Evolutionary conservation across 2,329 filamentous ascomycete species (phyloP), one percentile per base, ranked within the genome.

Genomic region (Monilinia fructigena): DNA sequence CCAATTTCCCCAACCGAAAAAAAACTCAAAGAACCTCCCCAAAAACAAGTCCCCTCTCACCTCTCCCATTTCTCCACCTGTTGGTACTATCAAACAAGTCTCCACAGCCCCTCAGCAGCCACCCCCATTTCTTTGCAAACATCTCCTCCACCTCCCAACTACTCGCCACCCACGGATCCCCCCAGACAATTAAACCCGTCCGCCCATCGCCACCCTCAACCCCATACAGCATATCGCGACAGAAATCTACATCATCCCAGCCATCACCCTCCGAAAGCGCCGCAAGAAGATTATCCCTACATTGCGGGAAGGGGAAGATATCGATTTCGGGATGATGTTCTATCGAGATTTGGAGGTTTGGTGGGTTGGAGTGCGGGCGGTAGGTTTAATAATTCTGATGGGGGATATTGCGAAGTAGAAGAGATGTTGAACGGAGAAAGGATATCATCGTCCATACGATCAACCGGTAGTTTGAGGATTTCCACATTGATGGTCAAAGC

Each of bases 71-170:
- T 28, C 72, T 70, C 78, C 79, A 80, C 54, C 69, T 70, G 71
- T 80, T 79, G 4, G 78, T 79, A 26, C 75, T 74, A 20, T 75
- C 70, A 8, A 80, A 66, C 8, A 81, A 62, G 45, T 81, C 78
- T 0, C 69, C 66, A 62, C 79, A 82, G 0, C 77, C 79, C 1
- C 69, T 69, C 0, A 81, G 53, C 12, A 81, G 62, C 74, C 76
- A 77, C 1, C 70, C 75, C 80, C 81, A 85, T 68, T 82, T 83
- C 52, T 73, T 74, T 2, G 80, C 69, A 68, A 85, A 84, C 0
- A 67, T 66, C 11, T 77, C 76, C 0, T 77, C 82, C 1, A 80
- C 75, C 68, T 85, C 83, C 83, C 82, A 85, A 12, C 77, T 79
- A 0, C 68, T 67, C 2, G 75, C 65, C 47, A 83, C 77, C 75